Base-by-base conservation (phyloP, 805 yeast species). In the Suhomyces sp. region DNA sequence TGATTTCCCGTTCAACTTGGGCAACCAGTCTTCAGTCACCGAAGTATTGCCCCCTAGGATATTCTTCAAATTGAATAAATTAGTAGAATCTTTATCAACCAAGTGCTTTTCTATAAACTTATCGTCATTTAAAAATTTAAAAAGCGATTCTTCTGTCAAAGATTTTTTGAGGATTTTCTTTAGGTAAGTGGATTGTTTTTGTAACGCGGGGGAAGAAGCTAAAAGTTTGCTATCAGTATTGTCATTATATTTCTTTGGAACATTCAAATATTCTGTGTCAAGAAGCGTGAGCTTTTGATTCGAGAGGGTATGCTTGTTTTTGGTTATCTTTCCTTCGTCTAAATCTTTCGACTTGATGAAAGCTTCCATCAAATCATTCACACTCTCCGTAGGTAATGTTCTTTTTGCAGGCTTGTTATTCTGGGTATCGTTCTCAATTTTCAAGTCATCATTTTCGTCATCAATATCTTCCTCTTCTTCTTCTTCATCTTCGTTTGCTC, bases 1-100 rank as follows among this genome's bases (percentile, higher is more conserved):
- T 2, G 59, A 38, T 8, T 31, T 27, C 4, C 23, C 23, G 28
- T 51, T 48, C 17, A 50, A 11, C 6, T 43, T 34, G 2, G 21
- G 8, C 3, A 60, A 45, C 58, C 57, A 53, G 14, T 39, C 44
- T 10, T 29, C 23, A 4, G 33, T 28, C 4, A 22, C 38, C 5
- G 36, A 14, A 6, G 51, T 34, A 29, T 55, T 55, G 13, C 45
- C 43, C 6, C 27, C 30, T 26, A 63, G 42, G 4, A 60, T 49
- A 38, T 65, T 65, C 5, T 36, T 24, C 26, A 61, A 39, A 31
- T 57, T 65, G 47, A 60, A 61, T 21, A 65, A 44, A 35, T 65
- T 65, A 12, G 66, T 51, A 10, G 39, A 29, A 17, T 32, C 26
- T 7, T 35, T 35, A 36, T 18, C 37, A 33, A 33, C 54, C 38